phyloP scores from a whole-genome alignment of 208 protist species.

The Trypanosoma cruzi region DNA sequence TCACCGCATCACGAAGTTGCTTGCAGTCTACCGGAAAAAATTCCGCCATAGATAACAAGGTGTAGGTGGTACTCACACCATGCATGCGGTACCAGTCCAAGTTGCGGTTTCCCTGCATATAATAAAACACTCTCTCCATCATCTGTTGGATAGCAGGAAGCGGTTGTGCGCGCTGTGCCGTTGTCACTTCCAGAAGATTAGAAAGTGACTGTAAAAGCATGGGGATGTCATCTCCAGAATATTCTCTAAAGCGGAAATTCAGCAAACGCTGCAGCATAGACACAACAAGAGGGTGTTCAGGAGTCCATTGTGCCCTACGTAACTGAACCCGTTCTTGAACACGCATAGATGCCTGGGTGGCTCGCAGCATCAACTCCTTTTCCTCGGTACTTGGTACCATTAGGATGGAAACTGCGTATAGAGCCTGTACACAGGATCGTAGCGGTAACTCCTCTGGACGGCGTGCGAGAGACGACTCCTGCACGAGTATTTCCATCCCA shows the following conservation, averaged over 20 bases:
- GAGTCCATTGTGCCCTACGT: slow-evolving; percentile 1
- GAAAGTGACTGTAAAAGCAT: slow-evolving; percentile 26
- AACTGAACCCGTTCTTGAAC: not conserved
- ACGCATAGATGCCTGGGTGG: not conserved
- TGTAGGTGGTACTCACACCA: slow-evolving; percentile 8
- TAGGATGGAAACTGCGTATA: slow-evolving; percentile 29
- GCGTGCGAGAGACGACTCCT: slow-evolving; percentile 9
- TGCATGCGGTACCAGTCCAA: slow-evolving; percentile 11
- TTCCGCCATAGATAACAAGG: slow-evolving; percentile 3
- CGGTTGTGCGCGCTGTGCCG: not conserved
- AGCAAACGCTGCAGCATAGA: slow-evolving; percentile 7
- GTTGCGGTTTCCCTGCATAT: slow-evolving; percentile 15
- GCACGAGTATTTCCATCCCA: not conserved
- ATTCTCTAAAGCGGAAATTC: slow-evolving; percentile 17
- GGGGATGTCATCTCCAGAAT: slow-evolving; percentile 15
- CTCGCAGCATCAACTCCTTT: not conserved
- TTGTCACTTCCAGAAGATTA: slow-evolving; percentile 8
- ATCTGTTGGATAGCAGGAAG: not conserved
- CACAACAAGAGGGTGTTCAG: slow-evolving; percentile 15
- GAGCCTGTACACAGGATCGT: slow-evolving; percentile 22
- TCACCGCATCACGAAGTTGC: not conserved
- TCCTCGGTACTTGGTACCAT: slow-evolving; percentile 9
- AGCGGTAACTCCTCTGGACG: not conserved
- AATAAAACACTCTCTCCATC: slow-evolving; percentile 16
- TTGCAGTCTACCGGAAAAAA: not conserved